phyloP scores from a whole-genome alignment of 108 stramenopile genomes.

The Stephanodiscus triporus region DNA sequence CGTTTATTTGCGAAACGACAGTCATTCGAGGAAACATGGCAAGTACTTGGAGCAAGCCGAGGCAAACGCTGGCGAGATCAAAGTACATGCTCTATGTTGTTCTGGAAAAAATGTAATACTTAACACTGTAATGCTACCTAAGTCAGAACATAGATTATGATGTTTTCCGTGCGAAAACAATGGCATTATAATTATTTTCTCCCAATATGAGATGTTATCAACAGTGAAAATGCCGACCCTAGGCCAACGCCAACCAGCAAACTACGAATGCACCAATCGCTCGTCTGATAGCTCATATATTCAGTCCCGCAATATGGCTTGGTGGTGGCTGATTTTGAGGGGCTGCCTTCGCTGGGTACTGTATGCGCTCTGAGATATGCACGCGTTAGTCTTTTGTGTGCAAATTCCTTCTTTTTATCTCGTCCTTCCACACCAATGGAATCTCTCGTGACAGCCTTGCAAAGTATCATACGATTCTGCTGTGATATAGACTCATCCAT shows the following conservation, averaged over 20 bases:
- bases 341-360: background rate
- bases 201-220: background rate
- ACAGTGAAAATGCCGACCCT: background rate
- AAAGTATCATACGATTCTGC: constrained; percentile 71
- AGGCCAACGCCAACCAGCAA: constrained; percentile 3
- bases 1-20: too few species aligned
- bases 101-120: too few species aligned
- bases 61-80: too few species aligned
- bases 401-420: constrained; percentile 24
- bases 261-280: background rate
- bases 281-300: background rate
- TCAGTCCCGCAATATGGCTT: background rate
- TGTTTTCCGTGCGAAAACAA: too few species aligned
- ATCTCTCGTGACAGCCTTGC: constrained; percentile 32
- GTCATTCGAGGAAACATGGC: too few species aligned
- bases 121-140: too few species aligned
- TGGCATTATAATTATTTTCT: too few species aligned
- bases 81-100: too few species aligned
- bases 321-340: background rate
- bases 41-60: too few species aligned
- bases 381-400: constrained; percentile 29
- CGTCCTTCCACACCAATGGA: constrained; percentile 7
- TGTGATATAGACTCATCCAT: constrained; percentile 68
- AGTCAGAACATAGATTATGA: too few species aligned
- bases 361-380: constrained; percentile 43